Base-by-base conservation (phyloP, 257 asterid genomes). In the Ocimum tenuiflorum region DNA sequence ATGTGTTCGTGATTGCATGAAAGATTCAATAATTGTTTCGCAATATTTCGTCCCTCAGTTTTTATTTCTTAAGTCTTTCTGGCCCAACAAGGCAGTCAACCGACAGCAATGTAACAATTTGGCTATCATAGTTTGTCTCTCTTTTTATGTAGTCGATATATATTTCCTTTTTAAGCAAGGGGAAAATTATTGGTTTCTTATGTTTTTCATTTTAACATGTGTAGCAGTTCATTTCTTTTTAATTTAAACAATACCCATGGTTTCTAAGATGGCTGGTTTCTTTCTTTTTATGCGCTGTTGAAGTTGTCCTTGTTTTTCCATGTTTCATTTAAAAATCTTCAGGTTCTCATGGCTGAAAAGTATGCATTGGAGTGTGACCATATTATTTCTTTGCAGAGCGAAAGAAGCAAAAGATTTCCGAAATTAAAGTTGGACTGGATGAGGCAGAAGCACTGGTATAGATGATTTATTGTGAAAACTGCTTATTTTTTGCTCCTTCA, bases 381-480 rank as follows among this genome's bases (percentile, higher is more conserved):
- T 29, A 9, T 59, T 45, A 41, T 75, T 42, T 47, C 12, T 77
- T 70, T 67, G 70, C 88, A 89, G 97, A 89, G 82, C 89, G 69
- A 72, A 87, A 78, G 80, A 89, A 87, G 84, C 95, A 89, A 67
- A 82, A 74, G 78, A 60, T 89, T 38, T 64, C 80, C 70, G 95
- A 89, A 79, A 62, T 85, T 1, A 78, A 80, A 74, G 60, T 76
- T 60, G 91, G 94, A 65, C 51, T 89, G 56, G 90, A 89, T 51
- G 85, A 85, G 67, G 97, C 95, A 4, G 97, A 89, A n/a, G 75
- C 89, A 50, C 64, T 87, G 97, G 97, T 90, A 77, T 22, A 27
- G 33, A 50, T 29, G 24, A 55, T 33, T 56, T 2, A 13, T 68
- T 22, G 18, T 29, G 13, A 11, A 19, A 14, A n/a, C 7, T 45